Evolutionary conservation across 306 rosid genomes (phyloP), one percentile per base, ranked within the genome.

Genomic region (Dalbergia cochinchinensis): DNA sequence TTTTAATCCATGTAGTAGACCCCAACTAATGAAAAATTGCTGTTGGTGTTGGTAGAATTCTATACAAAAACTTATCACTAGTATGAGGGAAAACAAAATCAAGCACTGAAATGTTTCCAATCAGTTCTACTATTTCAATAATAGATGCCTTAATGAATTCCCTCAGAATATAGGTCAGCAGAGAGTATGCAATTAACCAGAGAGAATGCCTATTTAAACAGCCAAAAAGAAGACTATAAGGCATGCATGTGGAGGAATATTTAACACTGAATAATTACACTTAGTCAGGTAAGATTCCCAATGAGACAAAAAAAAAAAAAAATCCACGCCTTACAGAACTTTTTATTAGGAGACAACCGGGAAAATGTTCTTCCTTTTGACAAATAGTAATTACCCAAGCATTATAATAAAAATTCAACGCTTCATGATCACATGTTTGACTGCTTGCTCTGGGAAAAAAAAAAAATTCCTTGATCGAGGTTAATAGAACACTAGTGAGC

Each of bases 391-490:
- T 22, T 78, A 37, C 37, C 50, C 78, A 45, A 67, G 34, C 69
- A 14, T 53, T 79, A 73, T 4, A 62, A 62, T 68, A 20, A 74
- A 74, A 73, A 31, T 45, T 48, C 31, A 60, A 83, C 35, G 74
- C 64, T 11, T 26, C 10, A 16, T 0, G 6, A 26, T 19, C 48
- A 54, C 16, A 44, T 37, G 33, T 58, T 63, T 31, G 31, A n/a
- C n/a, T n/a, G n/a, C n/a, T n/a, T n/a, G n/a, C n/a, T n/a, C n/a
- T n/a, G n/a, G n/a, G n/a, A n/a, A n/a, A n/a, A n/a, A n/a, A n/a
- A n/a, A n/a, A n/a, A n/a, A n/a, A n/a, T n/a, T n/a, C n/a, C n/a
- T 63, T 31, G 31, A 26, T 26, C 2, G 31, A 26, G 31, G 31
- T 26, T 26, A 26, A 26, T 1, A 26, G 2, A 26, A 26, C 31